Conservation (phyloP, 1,139 yeast species). For the Candida frijolesensis region DNA sequence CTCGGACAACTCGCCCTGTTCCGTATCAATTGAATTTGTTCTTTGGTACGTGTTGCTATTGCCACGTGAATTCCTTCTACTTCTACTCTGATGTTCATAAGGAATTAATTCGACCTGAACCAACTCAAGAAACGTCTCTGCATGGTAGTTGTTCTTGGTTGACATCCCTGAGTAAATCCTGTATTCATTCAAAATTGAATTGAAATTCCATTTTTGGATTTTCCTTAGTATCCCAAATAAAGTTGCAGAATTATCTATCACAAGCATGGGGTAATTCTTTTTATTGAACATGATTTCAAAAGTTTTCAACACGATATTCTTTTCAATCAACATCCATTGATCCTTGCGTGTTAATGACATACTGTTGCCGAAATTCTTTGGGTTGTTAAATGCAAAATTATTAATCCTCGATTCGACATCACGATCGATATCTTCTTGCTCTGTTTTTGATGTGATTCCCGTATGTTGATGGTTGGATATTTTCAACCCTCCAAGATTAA, state of each 20-base stretch:
- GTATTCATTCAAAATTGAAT: constrained; percentile 83
- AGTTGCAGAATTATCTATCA: constrained; percentile 81
- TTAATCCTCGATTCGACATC: constrained; percentile 10
- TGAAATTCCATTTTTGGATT: constrained; percentile 86
- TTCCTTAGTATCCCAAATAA: constrained; percentile 79
- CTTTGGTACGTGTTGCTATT: constrained; percentile 1
- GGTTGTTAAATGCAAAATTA: constrained; percentile 2
- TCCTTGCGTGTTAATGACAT: constrained; percentile 31
- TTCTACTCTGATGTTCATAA: constrained; percentile 25
- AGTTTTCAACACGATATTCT: constrained; percentile 55
- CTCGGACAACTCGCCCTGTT: constrained; percentile 1
- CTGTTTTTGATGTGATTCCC: constrained; percentile 19
- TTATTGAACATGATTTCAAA: constrained; percentile 64
- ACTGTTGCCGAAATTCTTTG: constrained; percentile 1
- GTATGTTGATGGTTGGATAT: constrained; percentile 46
- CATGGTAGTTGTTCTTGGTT: constrained; percentile 68
- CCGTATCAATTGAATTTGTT: constrained; percentile 10
- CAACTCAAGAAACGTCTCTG: constrained; percentile 81
- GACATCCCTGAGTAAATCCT: constrained; percentile 68
- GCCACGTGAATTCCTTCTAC: constrained; percentile 10
- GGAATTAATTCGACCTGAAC: constrained; percentile 58
- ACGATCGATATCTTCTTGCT: constrained; percentile 21
- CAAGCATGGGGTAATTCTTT: constrained; percentile 65
- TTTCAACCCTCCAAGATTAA: constrained; percentile 48
- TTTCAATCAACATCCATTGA: constrained; percentile 73